These are phyloP conservation scores for Yamadazyma ubonensis DNA, from an alignment of 805 yeast genomes.

Conservation along the genomic window DNA sequence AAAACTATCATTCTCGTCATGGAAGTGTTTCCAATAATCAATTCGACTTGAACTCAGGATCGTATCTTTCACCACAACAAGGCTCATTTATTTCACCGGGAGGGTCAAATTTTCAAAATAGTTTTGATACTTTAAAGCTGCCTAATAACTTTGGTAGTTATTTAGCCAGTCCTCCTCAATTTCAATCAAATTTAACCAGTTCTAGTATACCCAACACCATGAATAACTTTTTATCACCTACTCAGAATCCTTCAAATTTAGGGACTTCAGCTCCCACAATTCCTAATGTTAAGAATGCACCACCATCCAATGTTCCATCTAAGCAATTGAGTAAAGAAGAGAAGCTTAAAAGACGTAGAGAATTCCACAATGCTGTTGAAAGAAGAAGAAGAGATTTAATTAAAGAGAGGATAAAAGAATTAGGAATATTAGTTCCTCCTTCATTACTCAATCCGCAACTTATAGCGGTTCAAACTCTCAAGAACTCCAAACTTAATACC, in stretches of 20 bases:
- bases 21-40: slow-evolving; percentile 30
- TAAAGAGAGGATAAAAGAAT: slow-evolving; percentile 81
- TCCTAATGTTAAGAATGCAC: slow-evolving; percentile 1
- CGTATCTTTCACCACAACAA: slow-evolving; percentile 36
- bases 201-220: slow-evolving; percentile 24
- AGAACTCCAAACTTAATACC: slow-evolving; percentile 27
- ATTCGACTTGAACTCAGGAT: slow-evolving; percentile 25
- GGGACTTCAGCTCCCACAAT: slow-evolving; percentile 33
- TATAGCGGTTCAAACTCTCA: slow-evolving; percentile 43
- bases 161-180: slow-evolving; percentile 40
- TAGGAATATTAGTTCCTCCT: slow-evolving; percentile 81
- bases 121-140: slow-evolving; percentile 36
- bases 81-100: slow-evolving; percentile 33
- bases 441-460: slow-evolving; percentile 52
- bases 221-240: slow-evolving; percentile 26
- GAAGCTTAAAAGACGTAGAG: slow-evolving; percentile 73
- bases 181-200: slow-evolving; percentile 18
- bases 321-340: slow-evolving; percentile 58
- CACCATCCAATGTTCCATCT: slow-evolving; percentile 20
- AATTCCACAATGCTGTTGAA: slow-evolving; percentile 93
- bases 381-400: slow-evolving; percentile 87
- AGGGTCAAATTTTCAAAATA: slow-evolving; percentile 24
- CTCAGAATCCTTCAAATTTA: slow-evolving; percentile 17
- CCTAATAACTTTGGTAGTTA: slow-evolving; percentile 29
- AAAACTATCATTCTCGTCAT: slow-evolving; percentile 22